Percentiles rank a stretch among this genome's conserved stretches.
These are phyloP conservation scores for Penicillium nordicum DNA, from an alignment of 2,329 filamentous ascomycete species.

Conservation along the genomic window DNA sequence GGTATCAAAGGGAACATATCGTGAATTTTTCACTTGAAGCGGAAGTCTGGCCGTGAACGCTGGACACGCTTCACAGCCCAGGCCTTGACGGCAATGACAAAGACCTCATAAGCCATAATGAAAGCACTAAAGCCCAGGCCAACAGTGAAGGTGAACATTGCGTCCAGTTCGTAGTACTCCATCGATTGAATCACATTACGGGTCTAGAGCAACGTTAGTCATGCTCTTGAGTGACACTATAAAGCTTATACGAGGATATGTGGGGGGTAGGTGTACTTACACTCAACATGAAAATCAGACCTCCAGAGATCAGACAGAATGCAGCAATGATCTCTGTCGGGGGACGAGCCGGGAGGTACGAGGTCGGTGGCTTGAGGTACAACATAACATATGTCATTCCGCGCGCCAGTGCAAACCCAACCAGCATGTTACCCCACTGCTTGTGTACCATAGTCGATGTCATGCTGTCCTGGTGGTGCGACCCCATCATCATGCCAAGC, in stretches of 20 bases:
- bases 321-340: constrained; percentile 84
- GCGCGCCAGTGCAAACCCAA: constrained; percentile 75
- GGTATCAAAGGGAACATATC: constrained; percentile 16
- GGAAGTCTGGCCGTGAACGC: constrained; percentile 30
- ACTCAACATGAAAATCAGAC: constrained; percentile 88
- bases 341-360: constrained; percentile 75
- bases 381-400: constrained; percentile 74
- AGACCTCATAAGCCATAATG: constrained; percentile 78
- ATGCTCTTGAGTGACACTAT: constrained; percentile 6
- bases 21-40: constrained; percentile 25
- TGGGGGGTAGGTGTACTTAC: constrained; percentile 50
- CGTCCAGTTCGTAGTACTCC: constrained; percentile 72
- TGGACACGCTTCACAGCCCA: constrained; percentile 63
- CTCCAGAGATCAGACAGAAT: constrained; percentile 84
- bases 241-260: background rate
- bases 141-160: constrained; percentile 91
- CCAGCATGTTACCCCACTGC: constrained; percentile 85
- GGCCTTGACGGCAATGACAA: constrained; percentile 78
- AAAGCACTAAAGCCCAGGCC: constrained; percentile 79
- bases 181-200: constrained; percentile 74
- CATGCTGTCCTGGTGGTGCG: constrained; percentile 80
- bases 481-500: constrained; percentile 91
- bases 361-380: constrained; percentile 76
- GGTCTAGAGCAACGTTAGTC: constrained; percentile 50
- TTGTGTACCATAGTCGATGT: constrained; percentile 87